Evolutionary conservation across 345 rosid species (phyloP).

Genomic region (Moringa oleifera): DNA sequence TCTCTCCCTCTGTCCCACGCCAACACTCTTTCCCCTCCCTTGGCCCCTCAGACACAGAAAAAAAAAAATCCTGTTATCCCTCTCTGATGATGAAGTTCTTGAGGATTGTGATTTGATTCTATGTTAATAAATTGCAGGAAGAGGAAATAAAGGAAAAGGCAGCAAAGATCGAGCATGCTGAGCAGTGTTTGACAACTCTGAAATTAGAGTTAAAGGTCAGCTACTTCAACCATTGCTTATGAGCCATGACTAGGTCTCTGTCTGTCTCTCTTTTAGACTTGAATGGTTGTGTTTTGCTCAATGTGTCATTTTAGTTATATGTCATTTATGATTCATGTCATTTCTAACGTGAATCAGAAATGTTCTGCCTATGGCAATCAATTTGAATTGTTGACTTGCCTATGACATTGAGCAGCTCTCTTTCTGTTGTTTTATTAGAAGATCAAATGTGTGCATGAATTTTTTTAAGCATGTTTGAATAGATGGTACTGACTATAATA

Average conservation of each 20-base stretch:
- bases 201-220: constrained; percentile 86
- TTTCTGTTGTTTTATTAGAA: not conserved
- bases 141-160: constrained; percentile 71
- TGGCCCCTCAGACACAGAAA: no score
- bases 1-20: constrained; percentile 1
- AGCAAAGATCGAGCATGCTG: constrained; percentile 64
- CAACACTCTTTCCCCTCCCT: no score
- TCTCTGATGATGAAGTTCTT: not conserved
- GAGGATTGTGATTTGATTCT: constrained; percentile 2
- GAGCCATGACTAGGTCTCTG: no score
- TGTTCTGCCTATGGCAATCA: not conserved
- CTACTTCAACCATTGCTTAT: constrained; percentile 1
- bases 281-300: not conserved
- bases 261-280: not conserved
- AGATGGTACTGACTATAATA: constrained; percentile 8
- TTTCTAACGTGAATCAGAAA: no score
- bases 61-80: no score
- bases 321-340: no score
- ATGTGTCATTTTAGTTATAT: no score
- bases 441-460: not conserved
- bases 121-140: constrained; percentile 49
- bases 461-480: constrained; percentile 6
- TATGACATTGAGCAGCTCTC: not conserved
- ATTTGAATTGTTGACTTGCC: not conserved
- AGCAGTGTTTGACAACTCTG: constrained; percentile 71